These are phyloP conservation scores for Kurtzmaniella fragi DNA, from an alignment of 805 yeast species.

Conservation along the genomic window DNA sequence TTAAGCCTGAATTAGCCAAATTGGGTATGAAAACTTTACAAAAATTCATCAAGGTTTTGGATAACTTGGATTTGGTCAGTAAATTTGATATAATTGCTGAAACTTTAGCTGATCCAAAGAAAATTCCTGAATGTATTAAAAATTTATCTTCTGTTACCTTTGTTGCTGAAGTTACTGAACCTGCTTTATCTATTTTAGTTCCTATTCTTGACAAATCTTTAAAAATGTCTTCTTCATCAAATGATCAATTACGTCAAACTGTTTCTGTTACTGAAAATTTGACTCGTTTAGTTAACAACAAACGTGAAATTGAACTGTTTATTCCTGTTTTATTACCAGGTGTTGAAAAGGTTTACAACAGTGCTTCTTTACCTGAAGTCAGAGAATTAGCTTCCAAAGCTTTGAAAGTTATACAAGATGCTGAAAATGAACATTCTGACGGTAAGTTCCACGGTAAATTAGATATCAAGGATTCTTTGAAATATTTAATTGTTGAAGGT, in stretches of 20 bases:
- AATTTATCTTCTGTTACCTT: slow-evolving; percentile 90
- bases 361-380: slow-evolving; percentile 94
- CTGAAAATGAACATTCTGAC: slow-evolving; percentile 62
- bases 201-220: slow-evolving; percentile 90
- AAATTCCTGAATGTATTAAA: slow-evolving; percentile 85
- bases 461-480: slow-evolving; percentile 46
- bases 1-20: slow-evolving; percentile 92
- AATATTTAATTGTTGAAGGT: slow-evolving; percentile 28
- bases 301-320: slow-evolving; percentile 81
- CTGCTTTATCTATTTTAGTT: slow-evolving; percentile 82
- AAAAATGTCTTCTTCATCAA: slow-evolving; percentile 81
- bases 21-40: slow-evolving; percentile 71
- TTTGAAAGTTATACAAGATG: slow-evolving; percentile 71
- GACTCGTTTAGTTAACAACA: slow-evolving; percentile 91
- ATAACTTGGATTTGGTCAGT: slow-evolving; percentile 86
- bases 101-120: slow-evolving; percentile 85
- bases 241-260: slow-evolving; percentile 94
- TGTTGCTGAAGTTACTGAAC: slow-evolving; percentile 98
- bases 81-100: slow-evolving; percentile 78
- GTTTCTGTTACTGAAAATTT: slow-evolving; percentile 93
- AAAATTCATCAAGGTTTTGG: slow-evolving; percentile 73
- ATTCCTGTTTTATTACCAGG: slow-evolving; percentile 91
- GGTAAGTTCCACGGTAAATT: slow-evolving; percentile 78
- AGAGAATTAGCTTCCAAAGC: slow-evolving; percentile 92
- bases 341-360: slow-evolving; percentile 77